These are phyloP conservation scores for Schizothecium vesticola DNA, from an alignment of 495 filamentous ascomycete species.

Conservation along the genomic window DNA sequence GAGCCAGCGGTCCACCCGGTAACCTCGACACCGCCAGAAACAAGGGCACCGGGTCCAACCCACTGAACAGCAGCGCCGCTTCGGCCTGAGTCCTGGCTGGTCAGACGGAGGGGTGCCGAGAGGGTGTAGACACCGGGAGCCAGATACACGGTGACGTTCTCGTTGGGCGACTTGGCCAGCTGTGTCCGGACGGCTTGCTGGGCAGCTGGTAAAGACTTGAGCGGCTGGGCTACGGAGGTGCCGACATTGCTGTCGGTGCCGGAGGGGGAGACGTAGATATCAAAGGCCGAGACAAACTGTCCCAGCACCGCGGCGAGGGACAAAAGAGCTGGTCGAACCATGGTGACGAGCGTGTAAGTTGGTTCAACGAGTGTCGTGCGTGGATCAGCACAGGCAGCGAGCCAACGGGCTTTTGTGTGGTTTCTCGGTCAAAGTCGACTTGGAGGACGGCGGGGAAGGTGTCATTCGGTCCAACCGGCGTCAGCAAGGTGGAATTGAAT, in stretches of 20 bases:
- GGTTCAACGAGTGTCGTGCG: background rate
- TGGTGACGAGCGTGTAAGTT: background rate
- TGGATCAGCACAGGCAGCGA: background rate
- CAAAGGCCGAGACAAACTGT: background rate
- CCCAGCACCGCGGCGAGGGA: background rate
- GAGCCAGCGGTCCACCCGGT: background rate
- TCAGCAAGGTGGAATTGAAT: background rate
- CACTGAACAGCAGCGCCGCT: background rate
- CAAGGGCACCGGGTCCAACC: background rate
- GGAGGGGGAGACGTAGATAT: conserved; percentile 4
- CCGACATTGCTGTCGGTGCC: conserved; percentile 6
- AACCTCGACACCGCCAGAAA: conserved; percentile 8
- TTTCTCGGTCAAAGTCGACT: background rate
- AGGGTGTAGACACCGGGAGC: conserved; percentile 3
- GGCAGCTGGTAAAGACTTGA: background rate
- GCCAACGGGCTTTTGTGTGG: background rate
- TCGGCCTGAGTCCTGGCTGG: conserved; percentile 8
- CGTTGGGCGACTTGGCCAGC: background rate
- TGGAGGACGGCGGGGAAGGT: background rate
- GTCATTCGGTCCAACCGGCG: background rate
- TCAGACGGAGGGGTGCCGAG: conserved; percentile 5
- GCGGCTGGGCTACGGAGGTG: background rate
- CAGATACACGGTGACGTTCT: conserved; percentile 6
- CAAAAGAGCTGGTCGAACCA: background rate
- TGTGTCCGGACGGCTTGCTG: conserved; percentile 3